phyloP scores from a whole-genome alignment of 306 rosid genomes.

The Prinsepia uniflora region DNA sequence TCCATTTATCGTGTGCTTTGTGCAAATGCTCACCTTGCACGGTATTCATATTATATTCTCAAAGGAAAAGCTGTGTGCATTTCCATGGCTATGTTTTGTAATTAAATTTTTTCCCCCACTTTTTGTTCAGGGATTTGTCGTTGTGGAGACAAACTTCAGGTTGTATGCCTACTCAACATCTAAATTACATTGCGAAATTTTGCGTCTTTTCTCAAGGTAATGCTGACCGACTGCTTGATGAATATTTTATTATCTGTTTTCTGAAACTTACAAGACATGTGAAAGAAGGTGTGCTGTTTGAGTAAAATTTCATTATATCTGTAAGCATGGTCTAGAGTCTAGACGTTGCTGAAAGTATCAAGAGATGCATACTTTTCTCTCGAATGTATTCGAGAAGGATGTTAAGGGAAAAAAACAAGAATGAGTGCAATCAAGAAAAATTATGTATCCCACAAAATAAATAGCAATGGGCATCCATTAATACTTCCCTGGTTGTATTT shows the following conservation, averaged over 20 bases:
- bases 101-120: background rate
- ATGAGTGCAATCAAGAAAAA: background rate
- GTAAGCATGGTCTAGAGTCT: background rate
- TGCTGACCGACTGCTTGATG: slow-evolving; percentile 7
- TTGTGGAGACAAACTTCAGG: slow-evolving; percentile 91
- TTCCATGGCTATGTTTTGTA: background rate
- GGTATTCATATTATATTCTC: slow-evolving; percentile 1
- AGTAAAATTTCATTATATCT: background rate
- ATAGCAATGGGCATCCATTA: background rate
- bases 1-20: background rate
- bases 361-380: slow-evolving; percentile 4
- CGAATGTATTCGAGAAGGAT: background rate
- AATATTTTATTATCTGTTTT: background rate
- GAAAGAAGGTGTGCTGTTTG: background rate
- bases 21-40: background rate
- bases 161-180: slow-evolving; percentile 88
- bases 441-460: background rate
- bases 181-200: slow-evolving; percentile 86
- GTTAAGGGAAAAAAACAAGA: background rate
- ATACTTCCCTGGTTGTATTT: background rate
- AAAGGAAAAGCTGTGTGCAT: background rate
- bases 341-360: background rate
- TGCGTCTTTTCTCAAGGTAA: slow-evolving; percentile 85
- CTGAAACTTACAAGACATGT: background rate
- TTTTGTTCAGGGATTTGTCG: slow-evolving; percentile 70